Base-by-base conservation (phyloP, 2,329 filamentous ascomycete species). In the Knufia petricola region DNA sequence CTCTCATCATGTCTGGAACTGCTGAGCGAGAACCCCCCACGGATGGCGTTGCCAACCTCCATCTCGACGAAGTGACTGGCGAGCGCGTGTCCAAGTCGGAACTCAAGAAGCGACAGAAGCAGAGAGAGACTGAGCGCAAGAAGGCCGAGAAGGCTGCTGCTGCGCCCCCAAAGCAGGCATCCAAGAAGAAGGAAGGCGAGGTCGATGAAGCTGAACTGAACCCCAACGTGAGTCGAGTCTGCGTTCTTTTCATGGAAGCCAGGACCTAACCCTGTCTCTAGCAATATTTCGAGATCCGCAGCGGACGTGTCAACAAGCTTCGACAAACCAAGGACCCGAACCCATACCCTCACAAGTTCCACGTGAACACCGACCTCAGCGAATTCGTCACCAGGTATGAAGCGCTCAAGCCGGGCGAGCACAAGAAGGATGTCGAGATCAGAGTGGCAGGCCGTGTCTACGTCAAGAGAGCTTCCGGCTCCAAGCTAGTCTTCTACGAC, bases 281-380 rank as follows among this genome's bases (percentile, higher is more conserved):
- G 79, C 82, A 86, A 82, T 98, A 96, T 75, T 95, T 95, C 66
- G 92, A 98, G 72, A 94, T 96, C 64, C 85, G 92, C 55, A 94
- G 84, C 62, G 80, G 86, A 59, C 78, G 77, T 58, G 81, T 95
- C 72, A 83, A 85, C 67, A 83, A 84, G 61, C 77, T 90, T 55
- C 78, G 83, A 61, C 73, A 82, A 63, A 80, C 78, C 63, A 81
- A 84, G 71, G 71, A 81, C 51, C 85, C 85, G 34, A 85, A 90
- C 63, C 86, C 86, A 12, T 95, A 95, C 69, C 92, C 92, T 6
- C 90, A 98, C 82, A 84, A 84, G 76, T 96, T 95, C 77, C 75
- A 89, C 50, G 81, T 87, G 65, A 85, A 83, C 66, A 88, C 87
- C 63, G 85, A 92, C 61, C 75, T 95, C 53, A 76, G 78, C 62